A percentile compares a stretch with the other conserved stretches of the same genome.
These are phyloP conservation scores for Remersonia thermophila DNA, from an alignment of 2,329 filamentous ascomycete species.

Conservation along the genomic window DNA sequence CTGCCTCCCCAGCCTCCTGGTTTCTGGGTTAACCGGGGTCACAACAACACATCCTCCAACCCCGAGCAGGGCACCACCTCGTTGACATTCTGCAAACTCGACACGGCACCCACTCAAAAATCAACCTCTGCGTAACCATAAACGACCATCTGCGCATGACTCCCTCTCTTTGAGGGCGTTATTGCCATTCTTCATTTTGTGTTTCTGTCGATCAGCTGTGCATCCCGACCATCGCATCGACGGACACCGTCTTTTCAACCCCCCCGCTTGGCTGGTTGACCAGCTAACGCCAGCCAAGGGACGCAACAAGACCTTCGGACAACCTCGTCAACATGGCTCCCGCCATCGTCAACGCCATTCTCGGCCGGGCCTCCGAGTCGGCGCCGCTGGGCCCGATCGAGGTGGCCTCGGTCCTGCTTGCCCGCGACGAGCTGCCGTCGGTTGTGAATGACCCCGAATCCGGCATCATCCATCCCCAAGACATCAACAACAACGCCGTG, in stretches of 20 bases:
- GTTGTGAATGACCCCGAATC: conserved; percentile 21
- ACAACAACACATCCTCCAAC: conserved; percentile 5
- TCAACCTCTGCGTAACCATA: too few relatives aligned
- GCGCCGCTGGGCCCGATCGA: conserved; percentile 30
- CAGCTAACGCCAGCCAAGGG: conserved; percentile 16
- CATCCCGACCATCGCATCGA: too few relatives aligned
- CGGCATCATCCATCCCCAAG: conserved; percentile 40
- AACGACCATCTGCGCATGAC: too few relatives aligned
- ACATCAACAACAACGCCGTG: conserved; percentile 57
- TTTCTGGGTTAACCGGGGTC: conserved; percentile 18
- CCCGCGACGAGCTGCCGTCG: conserved; percentile 25
- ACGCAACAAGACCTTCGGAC: not conserved
- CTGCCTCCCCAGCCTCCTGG: conserved; percentile 12
- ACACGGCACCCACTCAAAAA: too few relatives aligned
- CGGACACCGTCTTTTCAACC: too few relatives aligned
- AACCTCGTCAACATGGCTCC: conserved; percentile 26
- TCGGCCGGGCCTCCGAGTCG: conserved; percentile 19
- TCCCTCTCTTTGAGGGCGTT: too few relatives aligned
- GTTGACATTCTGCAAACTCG: too few relatives aligned
- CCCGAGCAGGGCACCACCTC: not conserved
- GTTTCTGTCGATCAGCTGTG: not conserved
- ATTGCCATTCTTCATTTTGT: not conserved
- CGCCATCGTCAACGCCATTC: conserved; percentile 23
- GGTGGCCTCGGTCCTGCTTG: conserved; percentile 30
- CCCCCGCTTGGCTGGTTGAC: conserved; percentile 16